Conservation (phyloP, 352 stramenopile species). For the Pythium scleroteichum region DNA sequence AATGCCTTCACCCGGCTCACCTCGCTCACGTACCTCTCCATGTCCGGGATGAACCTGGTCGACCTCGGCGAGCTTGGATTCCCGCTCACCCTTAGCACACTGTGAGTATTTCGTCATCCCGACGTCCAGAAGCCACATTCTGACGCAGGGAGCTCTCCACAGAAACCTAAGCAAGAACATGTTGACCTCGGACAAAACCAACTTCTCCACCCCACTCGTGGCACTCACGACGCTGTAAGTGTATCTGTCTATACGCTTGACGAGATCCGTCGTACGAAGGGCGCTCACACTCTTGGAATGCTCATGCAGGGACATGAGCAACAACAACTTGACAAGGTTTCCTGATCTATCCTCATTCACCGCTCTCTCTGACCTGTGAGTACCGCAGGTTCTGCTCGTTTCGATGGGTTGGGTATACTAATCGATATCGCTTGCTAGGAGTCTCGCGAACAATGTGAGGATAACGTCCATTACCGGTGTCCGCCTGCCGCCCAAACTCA, state of each 20-base stretch:
- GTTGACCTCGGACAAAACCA: conserved; percentile 43
- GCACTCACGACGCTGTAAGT: conserved; percentile 51
- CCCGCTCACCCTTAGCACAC: conserved; percentile 36
- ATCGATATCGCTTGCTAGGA: conserved; percentile 30
- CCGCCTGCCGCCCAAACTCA: conserved; percentile 44
- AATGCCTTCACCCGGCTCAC: conserved; percentile 47
- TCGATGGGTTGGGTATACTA: no score
- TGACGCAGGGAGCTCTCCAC: background rate
- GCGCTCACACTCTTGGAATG: conserved; percentile 1
- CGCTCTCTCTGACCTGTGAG: conserved; percentile 57
- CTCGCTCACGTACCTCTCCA: conserved; percentile 50
- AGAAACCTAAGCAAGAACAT: conserved; percentile 57
- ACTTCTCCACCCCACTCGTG: conserved; percentile 48
- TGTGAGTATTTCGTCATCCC: conserved; percentile 28
- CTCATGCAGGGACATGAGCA: conserved; percentile 52
- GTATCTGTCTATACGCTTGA: background rate
- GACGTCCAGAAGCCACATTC: background rate
- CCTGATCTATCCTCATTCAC: conserved; percentile 48
- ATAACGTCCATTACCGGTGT: conserved; percentile 41
- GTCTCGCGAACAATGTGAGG: conserved; percentile 59
- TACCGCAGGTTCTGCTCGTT: background rate
- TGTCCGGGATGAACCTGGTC: conserved; percentile 45
- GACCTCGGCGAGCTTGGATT: conserved; percentile 31
- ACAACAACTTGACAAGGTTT: conserved; percentile 53
- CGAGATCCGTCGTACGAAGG: background rate